A percentile compares a stretch with the other conserved stretches of the same genome.
Evolutionary conservation across 2,329 filamentous ascomycete species (phyloP).

Genomic region (Chalaropsis thielavioides): DNA sequence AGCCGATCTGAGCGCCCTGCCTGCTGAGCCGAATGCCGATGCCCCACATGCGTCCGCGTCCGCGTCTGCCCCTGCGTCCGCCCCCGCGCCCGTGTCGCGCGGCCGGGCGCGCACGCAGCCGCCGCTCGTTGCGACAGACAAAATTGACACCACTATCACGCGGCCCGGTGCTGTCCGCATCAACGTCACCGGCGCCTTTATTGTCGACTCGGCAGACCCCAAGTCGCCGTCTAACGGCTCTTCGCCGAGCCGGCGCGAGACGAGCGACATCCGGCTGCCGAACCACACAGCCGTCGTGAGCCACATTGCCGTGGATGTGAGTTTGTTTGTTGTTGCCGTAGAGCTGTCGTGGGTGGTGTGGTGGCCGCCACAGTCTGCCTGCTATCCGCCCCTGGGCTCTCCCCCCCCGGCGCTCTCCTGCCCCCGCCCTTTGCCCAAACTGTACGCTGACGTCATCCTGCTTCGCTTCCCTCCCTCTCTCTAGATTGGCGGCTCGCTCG

Average conservation of each 20-base stretch:
- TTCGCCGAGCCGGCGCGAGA: slow-evolving; percentile 44
- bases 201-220: slow-evolving; percentile 64
- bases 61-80: neutral
- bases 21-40: too few relatives aligned
- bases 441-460: slow-evolving; percentile 17
- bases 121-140: slow-evolving; percentile 29
- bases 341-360: too few relatives aligned
- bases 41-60: neutral
- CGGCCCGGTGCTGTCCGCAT: slow-evolving; percentile 68
- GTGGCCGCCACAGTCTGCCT: too few relatives aligned
- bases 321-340: too few relatives aligned
- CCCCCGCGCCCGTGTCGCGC: slow-evolving; percentile 1
- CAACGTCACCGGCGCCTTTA: slow-evolving; percentile 92
- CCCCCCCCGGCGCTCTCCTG: neutral
- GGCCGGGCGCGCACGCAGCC: slow-evolving; percentile 11
- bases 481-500: slow-evolving; percentile 86
- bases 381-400: too few relatives aligned
- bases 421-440: slow-evolving; percentile 7
- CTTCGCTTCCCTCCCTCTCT: slow-evolving; percentile 2
- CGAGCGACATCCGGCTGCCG: slow-evolving; percentile 86
- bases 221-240: slow-evolving; percentile 33
- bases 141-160: slow-evolving; percentile 46
- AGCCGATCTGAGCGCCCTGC: too few relatives aligned
- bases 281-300: slow-evolving; percentile 92
- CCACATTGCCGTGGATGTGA: slow-evolving; percentile 90